phyloP scores from a whole-genome alignment of 2,329 filamentous ascomycete genomes.

The Pestalotiopsis sp. region DNA sequence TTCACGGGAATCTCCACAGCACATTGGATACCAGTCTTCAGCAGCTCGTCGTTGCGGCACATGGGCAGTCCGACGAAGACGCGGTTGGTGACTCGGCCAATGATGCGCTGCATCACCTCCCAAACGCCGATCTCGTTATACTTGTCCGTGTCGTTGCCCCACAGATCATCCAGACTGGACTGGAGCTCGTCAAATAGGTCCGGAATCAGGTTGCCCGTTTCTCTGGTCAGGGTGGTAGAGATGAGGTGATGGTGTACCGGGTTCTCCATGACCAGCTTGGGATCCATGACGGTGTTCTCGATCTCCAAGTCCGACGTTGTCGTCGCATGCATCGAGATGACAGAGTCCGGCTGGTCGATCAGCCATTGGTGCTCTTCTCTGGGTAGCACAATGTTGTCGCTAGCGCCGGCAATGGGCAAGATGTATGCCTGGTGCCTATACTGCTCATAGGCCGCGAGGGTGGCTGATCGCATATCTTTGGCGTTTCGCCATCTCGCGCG shows the following conservation, averaged over 20 bases:
- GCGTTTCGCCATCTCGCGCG: conserved; percentile 32
- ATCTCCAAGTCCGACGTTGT: conserved; percentile 24
- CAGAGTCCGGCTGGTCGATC: conserved; percentile 28
- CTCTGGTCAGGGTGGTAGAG: conserved; percentile 26
- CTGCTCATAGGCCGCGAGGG: conserved; percentile 23
- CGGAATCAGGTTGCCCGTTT: conserved; percentile 32
- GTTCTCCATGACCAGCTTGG: conserved; percentile 18
- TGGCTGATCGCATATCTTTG: conserved; percentile 26
- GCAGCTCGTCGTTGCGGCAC: conserved; percentile 19
- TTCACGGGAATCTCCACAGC: conserved; percentile 19
- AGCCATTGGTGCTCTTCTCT: conserved; percentile 29
- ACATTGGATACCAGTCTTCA: conserved; percentile 20
- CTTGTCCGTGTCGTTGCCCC: conserved; percentile 17
- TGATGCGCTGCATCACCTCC: conserved; percentile 9
- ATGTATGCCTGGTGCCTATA: conserved; percentile 25
- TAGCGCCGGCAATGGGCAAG: conserved; percentile 23
- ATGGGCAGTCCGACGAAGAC: conserved; percentile 21
- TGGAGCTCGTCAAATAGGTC: conserved; percentile 28
- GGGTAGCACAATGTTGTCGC: conserved; percentile 28
- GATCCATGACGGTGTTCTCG: conserved; percentile 26
- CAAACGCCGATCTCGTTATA: conserved; percentile 11
- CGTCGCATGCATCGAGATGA: conserved; percentile 23
- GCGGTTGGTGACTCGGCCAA: conserved; percentile 18
- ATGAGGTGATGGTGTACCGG: conserved; percentile 28
- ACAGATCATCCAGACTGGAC: conserved; percentile 23